Evolutionary conservation across 768 basidiomycete species (phyloP).

Genomic region (Suillus occidentalis): DNA sequence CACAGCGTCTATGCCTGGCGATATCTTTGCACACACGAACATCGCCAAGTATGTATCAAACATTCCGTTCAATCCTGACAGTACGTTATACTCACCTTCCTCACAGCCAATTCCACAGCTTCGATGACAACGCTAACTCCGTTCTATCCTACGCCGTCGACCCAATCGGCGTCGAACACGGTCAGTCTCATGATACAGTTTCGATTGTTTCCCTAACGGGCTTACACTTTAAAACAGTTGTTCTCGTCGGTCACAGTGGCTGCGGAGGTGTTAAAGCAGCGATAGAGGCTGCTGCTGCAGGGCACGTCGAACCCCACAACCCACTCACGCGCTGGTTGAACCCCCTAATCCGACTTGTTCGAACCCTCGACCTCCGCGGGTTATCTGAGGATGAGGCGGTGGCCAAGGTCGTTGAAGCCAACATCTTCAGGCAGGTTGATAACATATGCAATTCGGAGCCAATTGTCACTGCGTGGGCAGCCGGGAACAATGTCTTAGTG

Average conservation of each 20-base stretch:
- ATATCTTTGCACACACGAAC: conserved; percentile 86
- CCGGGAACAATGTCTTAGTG: conserved; percentile 45
- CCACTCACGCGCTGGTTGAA: conserved; percentile 71
- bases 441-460: conserved; percentile 47
- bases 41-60: conserved; percentile 74
- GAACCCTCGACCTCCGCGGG: conserved; percentile 43
- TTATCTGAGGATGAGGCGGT: conserved; percentile 39
- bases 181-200: conserved; percentile 50
- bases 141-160: conserved; percentile 77
- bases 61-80: not conserved
- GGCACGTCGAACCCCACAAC: conserved; percentile 25
- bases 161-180: conserved; percentile 71
- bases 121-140: conserved; percentile 70
- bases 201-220: conserved; percentile 9
- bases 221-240: conserved; percentile 43
- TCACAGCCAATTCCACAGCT: conserved; percentile 65
- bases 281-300: conserved; percentile 29
- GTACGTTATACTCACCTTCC: not conserved
- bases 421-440: conserved; percentile 56
- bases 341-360: conserved; percentile 55
- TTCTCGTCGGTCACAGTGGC: conserved; percentile 79
- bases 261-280: conserved; percentile 73
- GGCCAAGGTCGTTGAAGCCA: conserved; percentile 53
- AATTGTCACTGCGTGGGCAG: conserved; percentile 46
- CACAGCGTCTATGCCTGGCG: conserved; percentile 68